Evolutionary conservation across 192 early-diverging fungal species (phyloP), one percentile per base, ranked within the genome.

Genomic region (Cetraspora pellucida): DNA sequence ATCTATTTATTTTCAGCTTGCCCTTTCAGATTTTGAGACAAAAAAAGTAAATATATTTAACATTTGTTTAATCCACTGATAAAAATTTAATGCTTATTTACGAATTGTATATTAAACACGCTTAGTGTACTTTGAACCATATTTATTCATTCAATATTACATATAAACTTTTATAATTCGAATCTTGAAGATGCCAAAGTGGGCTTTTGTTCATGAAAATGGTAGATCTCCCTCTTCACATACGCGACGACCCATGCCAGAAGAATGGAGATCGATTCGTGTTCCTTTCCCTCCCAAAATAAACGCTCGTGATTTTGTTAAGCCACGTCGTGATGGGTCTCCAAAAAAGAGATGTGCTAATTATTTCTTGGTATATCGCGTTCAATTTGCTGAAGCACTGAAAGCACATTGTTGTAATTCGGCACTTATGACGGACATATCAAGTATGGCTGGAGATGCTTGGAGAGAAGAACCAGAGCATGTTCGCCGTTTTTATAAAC

Each of bases 301-400:
- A 28, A 61, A 61, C 27, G 25, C 59, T 28, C 10, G 5, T 0
- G 59, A 61, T 6, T 61, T 61, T 27, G 25, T 61, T 30, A 19
- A 61, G 14, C 59, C 59, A 30, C 27, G 59, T 28, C 23, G 28
- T 2, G 59, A 61, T 28, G 59, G 59, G 7, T 28, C 11, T 6
- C 59, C 59, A 28, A 23, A 28, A 16, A 61, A 61, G 17, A 61
- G 59, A 28, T 61, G 59, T 61, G 59, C 59, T 16, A 61, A 61
- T 28, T 61, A 61, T 28, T 61, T 61, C 16, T 61, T 61, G 17
- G 28, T 61, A 27, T 61, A 61, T 28, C 59, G 59, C 28, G 28
- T 61, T 28, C 59, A 61, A 61, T 61, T 61, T 30, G 59, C 59
- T 6, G 59, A 61, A 30, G 59, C 59, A 16, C 17, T 61, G 16